Conservation (phyloP, 495 filamentous ascomycete genomes). For the Penicillium silybi region DNA sequence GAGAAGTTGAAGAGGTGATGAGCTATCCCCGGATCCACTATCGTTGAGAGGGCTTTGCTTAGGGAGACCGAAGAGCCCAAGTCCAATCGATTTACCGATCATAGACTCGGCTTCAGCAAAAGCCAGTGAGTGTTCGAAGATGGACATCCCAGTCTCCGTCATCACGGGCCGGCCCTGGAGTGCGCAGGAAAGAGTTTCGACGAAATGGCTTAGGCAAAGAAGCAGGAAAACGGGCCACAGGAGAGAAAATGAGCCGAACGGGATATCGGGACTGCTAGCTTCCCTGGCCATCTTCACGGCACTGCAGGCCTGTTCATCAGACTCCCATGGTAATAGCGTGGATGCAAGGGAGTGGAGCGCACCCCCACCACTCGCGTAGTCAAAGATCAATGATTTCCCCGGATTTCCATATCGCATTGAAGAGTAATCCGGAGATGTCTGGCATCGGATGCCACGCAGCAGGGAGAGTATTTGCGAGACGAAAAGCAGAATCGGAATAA, state of each 20-base stretch:
- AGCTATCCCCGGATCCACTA: conserved; percentile 18
- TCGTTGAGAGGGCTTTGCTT: conserved; percentile 32
- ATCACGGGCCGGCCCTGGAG: conserved; percentile 77
- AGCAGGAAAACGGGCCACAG: conserved; percentile 86
- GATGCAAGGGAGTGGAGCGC: conserved; percentile 67
- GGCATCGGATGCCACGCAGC: conserved; percentile 85
- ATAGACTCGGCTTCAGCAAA: conserved; percentile 94
- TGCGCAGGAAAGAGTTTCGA: conserved; percentile 82
- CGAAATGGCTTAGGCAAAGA: conserved; percentile 78
- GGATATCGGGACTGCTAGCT: conserved; percentile 39
- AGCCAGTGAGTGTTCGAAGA: conserved; percentile 93
- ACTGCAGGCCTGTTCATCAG: conserved; percentile 65
- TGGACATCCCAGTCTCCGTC: conserved; percentile 91
- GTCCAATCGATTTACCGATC: conserved; percentile 68
- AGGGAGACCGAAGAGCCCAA: conserved; percentile 57
- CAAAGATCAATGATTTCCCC: conserved; percentile 60
- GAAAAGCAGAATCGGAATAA: conserved; percentile 73
- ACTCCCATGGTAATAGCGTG: conserved; percentile 60
- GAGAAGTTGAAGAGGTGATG: conserved; percentile 34
- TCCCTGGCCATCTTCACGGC: conserved; percentile 66
- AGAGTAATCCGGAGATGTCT: conserved; percentile 77
- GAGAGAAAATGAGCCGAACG: conserved; percentile 70
- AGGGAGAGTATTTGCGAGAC: conserved; percentile 60
- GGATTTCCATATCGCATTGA: conserved; percentile 68
- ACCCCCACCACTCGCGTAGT: conserved; percentile 68